phyloP scores from a whole-genome alignment of 1,284 basidiomycete species.

The Hemileia vastatrix region DNA sequence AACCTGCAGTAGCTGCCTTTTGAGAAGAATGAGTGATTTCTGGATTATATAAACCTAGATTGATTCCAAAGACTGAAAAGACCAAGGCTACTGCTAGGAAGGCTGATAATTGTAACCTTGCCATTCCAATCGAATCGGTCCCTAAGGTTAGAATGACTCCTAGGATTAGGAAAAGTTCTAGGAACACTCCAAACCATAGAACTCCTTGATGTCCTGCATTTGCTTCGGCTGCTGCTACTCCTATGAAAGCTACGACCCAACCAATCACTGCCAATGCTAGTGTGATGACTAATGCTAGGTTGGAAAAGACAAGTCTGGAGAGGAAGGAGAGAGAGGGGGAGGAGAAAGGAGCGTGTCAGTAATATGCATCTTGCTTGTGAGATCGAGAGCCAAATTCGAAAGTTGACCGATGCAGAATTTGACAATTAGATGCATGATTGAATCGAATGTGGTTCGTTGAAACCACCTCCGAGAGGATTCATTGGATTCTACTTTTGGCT shows the following conservation, averaged over 20 bases:
- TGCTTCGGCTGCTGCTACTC: slow-evolving; percentile 39
- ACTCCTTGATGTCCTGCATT: slow-evolving; percentile 22
- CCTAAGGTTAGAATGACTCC: slow-evolving; percentile 30
- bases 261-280: slow-evolving; percentile 33
- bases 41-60: too few species aligned
- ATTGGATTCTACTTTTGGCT: too few species aligned
- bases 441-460: too few species aligned
- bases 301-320: slow-evolving; percentile 34
- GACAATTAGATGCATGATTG: too few species aligned
- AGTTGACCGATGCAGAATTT: too few species aligned
- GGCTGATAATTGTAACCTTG: slow-evolving; percentile 31
- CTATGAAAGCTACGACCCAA: slow-evolving; percentile 43
- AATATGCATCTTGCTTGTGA: too few species aligned
- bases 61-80: too few species aligned
- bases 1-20: too few species aligned
- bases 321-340: not conserved
- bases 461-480: too few species aligned
- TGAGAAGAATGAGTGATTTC: too few species aligned
- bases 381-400: too few species aligned
- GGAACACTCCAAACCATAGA: slow-evolving; percentile 42
- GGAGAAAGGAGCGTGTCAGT: not conserved
- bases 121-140: slow-evolving; percentile 29
- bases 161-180: slow-evolving; percentile 36
- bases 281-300: slow-evolving; percentile 32
- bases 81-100: too few species aligned